phyloP scores from a whole-genome alignment of 805 yeast genomes.

The Saccharomycopsis oosterbeekiorum region DNA sequence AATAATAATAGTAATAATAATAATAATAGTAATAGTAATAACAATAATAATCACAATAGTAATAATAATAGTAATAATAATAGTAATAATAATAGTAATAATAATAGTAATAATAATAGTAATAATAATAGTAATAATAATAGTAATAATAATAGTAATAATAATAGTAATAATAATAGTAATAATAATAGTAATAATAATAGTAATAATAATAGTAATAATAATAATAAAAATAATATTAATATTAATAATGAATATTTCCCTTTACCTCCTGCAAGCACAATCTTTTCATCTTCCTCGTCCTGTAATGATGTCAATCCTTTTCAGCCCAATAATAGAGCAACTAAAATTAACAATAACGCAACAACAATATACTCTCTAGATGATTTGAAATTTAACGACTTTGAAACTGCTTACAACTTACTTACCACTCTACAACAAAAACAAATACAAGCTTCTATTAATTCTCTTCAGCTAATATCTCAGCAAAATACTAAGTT shows the following conservation, averaged over 20 bases:
- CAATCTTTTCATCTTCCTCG: not conserved
- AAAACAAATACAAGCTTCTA: slow-evolving; percentile 9
- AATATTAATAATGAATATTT: not conserved
- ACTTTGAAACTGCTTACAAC: slow-evolving; percentile 16
- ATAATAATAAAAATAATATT: not conserved
- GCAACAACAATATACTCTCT: slow-evolving; percentile 5
- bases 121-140: not conserved
- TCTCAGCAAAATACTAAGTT: slow-evolving; percentile 9
- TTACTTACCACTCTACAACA: slow-evolving; percentile 9
- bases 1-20: not conserved
- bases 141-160: not conserved
- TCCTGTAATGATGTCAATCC: not conserved
- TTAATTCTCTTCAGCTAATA: slow-evolving; percentile 13
- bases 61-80: too few relatives aligned
- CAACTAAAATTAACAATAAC: not conserved
- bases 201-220: not conserved
- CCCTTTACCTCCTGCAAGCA: not conserved
- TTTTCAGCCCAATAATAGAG: not conserved
- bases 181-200: not conserved
- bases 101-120: not conserved
- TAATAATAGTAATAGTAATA: not conserved
- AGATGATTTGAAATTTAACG: slow-evolving; percentile 13
- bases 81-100: not conserved
- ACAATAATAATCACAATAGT: not conserved
- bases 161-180: not conserved